Evolutionary conservation across 2,329 filamentous ascomycete species (phyloP).

Genomic region (Pseudocercospora cruenta): DNA sequence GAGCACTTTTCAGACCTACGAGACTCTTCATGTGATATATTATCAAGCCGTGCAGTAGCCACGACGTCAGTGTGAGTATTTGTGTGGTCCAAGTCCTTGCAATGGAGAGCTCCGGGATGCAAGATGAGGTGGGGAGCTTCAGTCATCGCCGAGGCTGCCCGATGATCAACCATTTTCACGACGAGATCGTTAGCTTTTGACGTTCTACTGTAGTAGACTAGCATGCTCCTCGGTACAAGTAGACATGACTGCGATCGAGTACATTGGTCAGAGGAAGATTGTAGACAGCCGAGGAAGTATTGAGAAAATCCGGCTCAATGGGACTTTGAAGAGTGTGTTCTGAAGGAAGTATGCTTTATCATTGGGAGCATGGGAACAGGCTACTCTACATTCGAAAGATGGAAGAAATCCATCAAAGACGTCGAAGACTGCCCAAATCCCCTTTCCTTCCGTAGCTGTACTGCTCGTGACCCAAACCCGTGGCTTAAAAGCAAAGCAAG

Average conservation of each 20-base stretch:
- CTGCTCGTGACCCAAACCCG: not conserved
- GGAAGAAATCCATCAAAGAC: not conserved
- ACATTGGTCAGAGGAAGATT: no score
- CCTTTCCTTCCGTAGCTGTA: not conserved
- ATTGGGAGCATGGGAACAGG: not conserved
- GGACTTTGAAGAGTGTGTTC: no score
- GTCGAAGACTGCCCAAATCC: not conserved
- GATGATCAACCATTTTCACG: not conserved
- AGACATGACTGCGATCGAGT: no score
- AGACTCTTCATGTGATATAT: not conserved
- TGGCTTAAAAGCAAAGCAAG: not conserved
- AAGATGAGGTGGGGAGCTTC: not conserved
- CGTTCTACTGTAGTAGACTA: no score
- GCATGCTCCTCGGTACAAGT: no score
- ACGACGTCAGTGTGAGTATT: constrained; percentile 2
- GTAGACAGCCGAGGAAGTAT: no score
- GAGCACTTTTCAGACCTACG: not conserved
- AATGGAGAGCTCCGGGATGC: not conserved
- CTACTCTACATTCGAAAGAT: not conserved
- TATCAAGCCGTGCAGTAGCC: not conserved
- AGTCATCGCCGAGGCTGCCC: not conserved
- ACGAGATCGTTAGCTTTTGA: not conserved
- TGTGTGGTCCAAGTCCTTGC: not conserved
- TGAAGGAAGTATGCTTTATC: not conserved
- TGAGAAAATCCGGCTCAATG: no score